Evolutionary conservation across 208 protist genomes (phyloP).

Genomic region (Crithidia sp.): DNA sequence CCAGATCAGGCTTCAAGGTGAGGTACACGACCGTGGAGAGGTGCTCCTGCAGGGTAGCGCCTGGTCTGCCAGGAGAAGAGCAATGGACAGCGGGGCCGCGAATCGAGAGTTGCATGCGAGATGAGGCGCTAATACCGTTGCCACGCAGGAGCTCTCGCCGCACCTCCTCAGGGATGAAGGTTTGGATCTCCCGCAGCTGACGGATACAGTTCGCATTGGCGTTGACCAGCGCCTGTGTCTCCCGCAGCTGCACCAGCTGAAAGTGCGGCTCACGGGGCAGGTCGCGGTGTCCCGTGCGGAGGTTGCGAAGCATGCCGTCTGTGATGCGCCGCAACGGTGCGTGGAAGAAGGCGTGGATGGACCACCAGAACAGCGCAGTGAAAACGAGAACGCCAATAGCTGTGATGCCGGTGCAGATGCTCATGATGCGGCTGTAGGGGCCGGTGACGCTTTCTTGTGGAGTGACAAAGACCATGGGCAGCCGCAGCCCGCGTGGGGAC

Average conservation of each 20-base stretch:
- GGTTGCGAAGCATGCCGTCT: neutral
- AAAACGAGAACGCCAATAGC: conserved; percentile 6
- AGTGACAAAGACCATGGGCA: conserved; percentile 21
- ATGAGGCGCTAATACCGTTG: neutral
- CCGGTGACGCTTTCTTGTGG: neutral
- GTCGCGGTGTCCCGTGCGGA: neutral
- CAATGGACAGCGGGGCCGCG: neutral
- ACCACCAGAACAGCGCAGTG: conserved; percentile 4
- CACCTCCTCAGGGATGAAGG: conserved; percentile 20
- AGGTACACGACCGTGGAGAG: conserved; percentile 28
- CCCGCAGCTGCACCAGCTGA: neutral
- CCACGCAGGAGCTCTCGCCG: neutral
- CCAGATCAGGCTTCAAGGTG: neutral
- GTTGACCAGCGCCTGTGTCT: conserved; percentile 4
- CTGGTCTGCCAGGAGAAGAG: neutral
- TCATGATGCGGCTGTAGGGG: conserved; percentile 14
- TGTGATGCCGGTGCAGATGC: conserved; percentile 12
- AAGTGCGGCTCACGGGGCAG: neutral
- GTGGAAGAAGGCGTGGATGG: neutral
- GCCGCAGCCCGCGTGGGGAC: neutral
- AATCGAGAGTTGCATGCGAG: neutral
- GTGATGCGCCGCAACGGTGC: conserved; percentile 11
- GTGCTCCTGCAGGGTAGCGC: neutral
- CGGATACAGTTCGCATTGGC: conserved; percentile 16
- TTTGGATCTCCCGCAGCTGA: conserved; percentile 21